Evolutionary conservation across 345 rosid genomes (phyloP), one percentile per base, ranked within the genome.

Genomic region (Murraya paniculata): DNA sequence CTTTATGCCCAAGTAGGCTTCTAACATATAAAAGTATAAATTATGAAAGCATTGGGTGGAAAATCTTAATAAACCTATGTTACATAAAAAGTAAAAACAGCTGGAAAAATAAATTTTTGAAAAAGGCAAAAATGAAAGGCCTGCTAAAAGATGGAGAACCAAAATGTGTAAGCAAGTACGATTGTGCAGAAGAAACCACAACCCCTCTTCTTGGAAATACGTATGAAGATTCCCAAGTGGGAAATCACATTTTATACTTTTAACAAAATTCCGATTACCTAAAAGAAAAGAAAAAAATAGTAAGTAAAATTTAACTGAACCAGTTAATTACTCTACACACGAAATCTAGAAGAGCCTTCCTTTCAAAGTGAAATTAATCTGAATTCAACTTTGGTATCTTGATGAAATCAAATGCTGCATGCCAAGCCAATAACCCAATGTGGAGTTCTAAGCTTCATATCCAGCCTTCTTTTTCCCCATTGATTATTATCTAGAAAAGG

Each of bases 191-290:
- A 76, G 73, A 79, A 86, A 61, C 79, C 77, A 68, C 80, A 79
- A 35, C 80, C 83, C 82, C 78, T 80, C 74, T 82, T 77, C 75
- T 41, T 71, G 85, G 79, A 75, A 79, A 75, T 48, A 24, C 81
- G 74, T 71, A 33, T 28, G 84, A 77, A 81, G 81, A 81, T 45
- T 45, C 50, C 50, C 16, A 45, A 45, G 16, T 45, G 50, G 50
- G 18, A 45, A 45, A 45, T 45, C 18, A 62, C 30, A 21, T 39
- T n/a, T n/a, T 13, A 11, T 21, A 9, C 11, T 55, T 72, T 56
- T 33, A 10, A 56, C 62, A 11, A n/a, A 64, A 30, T 9, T 71
- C 74, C 9, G 5, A 53, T 56, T 22, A 53, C 8, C 24, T 53
- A 8, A n/a, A 45, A 69, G 21, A 13, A 45, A 69, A 45, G 30